Evolutionary conservation across 371 early-diverging fungal species (phyloP).

Genomic region (Apophysomyces trapeziformis): DNA sequence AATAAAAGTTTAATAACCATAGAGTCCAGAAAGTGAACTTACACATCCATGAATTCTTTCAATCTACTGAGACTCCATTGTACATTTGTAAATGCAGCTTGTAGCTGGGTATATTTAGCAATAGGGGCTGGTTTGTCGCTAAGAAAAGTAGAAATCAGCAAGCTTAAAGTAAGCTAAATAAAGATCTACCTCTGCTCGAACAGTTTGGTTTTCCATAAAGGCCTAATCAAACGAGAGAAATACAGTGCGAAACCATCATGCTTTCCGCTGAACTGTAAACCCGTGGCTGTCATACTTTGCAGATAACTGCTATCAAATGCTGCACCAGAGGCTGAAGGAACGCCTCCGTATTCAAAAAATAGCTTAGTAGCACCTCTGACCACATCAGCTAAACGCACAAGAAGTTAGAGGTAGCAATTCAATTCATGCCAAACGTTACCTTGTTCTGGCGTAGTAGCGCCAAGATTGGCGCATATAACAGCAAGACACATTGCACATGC

Average conservation of each 20-base stretch:
- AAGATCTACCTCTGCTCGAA: constrained; percentile 34
- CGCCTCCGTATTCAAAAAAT: constrained; percentile 71
- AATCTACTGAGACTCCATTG: constrained; percentile 52
- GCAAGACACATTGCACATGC: constrained; percentile 80
- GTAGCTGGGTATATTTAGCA: constrained; percentile 11
- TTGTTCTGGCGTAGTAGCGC: constrained; percentile 15
- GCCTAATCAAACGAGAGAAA: constrained; percentile 72
- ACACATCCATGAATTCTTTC: constrained; percentile 55
- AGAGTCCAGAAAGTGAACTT: constrained; percentile 14
- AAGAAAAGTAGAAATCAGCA: not conserved
- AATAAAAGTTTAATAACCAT: not conserved
- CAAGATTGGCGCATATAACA: constrained; percentile 54
- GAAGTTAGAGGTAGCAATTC: not conserved
- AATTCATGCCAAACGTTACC: constrained; percentile 11
- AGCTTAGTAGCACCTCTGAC: constrained; percentile 47
- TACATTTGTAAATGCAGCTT: constrained; percentile 39
- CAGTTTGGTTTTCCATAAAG: constrained; percentile 75
- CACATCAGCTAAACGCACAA: constrained; percentile 19
- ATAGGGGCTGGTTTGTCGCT: constrained; percentile 7
- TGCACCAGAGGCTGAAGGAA: constrained; percentile 37
- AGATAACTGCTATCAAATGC: constrained; percentile 41
- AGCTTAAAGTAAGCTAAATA: not conserved
- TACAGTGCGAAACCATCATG: constrained; percentile 84
- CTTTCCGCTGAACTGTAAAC: constrained; percentile 61
- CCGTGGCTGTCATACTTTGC: constrained; percentile 56